A percentile compares a stretch with the other conserved stretches of the same genome.
Evolutionary conservation across 2,329 filamentous ascomycete genomes (phyloP).

Genomic region (Alternaria conjuncta): DNA sequence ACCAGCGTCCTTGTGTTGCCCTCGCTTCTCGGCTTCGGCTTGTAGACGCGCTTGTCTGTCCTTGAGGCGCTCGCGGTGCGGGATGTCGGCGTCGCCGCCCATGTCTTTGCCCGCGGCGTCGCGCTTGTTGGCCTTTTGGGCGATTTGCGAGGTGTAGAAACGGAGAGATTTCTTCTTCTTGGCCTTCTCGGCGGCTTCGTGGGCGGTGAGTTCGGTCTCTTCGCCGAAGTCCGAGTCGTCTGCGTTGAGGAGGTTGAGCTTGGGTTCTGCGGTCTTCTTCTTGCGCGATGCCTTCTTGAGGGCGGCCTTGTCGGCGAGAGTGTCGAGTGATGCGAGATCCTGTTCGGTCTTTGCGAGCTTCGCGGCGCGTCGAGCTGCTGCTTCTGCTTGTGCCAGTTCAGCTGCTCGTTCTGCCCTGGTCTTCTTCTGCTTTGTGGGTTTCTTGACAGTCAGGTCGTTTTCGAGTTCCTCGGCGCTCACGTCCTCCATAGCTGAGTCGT

Average conservation of each 20-base stretch:
- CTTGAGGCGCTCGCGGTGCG: conserved; percentile 84
- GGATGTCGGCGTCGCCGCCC: conserved; percentile 82
- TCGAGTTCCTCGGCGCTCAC: conserved; percentile 38
- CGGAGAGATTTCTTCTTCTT: conserved; percentile 88
- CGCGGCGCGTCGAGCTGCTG: conserved; percentile 61
- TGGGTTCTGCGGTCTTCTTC: conserved; percentile 30
- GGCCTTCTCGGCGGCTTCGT: conserved; percentile 84
- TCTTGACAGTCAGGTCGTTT: conserved; percentile 38
- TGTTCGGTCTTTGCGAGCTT: conserved; percentile 67
- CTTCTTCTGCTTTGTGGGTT: conserved; percentile 51
- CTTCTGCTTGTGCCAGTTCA: conserved; percentile 61
- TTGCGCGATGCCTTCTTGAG: conserved; percentile 58
- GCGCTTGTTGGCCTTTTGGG: conserved; percentile 90
- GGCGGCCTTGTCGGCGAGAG: conserved; percentile 60
- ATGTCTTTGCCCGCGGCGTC: conserved; percentile 73
- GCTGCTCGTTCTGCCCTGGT: conserved; percentile 58
- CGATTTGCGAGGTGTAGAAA: conserved; percentile 98
- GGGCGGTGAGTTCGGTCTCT: conserved; percentile 77
- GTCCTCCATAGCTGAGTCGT: conserved; percentile 46
- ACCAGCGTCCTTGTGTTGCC: conserved; percentile 62
- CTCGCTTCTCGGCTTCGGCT: conserved; percentile 84
- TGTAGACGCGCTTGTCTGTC: conserved; percentile 88
- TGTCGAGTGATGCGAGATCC: conserved; percentile 74
- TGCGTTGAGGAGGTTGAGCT: conserved; percentile 52
- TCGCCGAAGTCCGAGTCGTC: conserved; percentile 93